Evolutionary conservation across 805 yeast species (phyloP).

Genomic region (Pichia californica): DNA sequence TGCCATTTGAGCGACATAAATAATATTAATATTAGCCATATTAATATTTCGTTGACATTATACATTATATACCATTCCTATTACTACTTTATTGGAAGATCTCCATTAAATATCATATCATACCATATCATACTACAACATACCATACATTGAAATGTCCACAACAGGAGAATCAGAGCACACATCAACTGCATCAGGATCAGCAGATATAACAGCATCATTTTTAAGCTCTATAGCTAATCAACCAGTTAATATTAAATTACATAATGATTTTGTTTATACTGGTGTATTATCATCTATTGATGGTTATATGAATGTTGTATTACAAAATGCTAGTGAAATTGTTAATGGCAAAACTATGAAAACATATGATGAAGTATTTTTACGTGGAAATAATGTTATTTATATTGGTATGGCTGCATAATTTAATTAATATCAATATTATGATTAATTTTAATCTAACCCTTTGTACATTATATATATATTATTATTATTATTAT

Average conservation of each 20-base stretch:
- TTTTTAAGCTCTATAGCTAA: constrained; percentile 79
- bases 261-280: constrained; percentile 83
- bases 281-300: constrained; percentile 64
- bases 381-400: constrained; percentile 84
- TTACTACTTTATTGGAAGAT: too few species aligned
- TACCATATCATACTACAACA: too few species aligned
- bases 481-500: not conserved
- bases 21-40: too few species aligned
- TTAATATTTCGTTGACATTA: too few species aligned
- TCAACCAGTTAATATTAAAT: constrained; percentile 70
- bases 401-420: constrained; percentile 31
- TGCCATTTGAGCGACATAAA: too few species aligned
- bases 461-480: too few species aligned
- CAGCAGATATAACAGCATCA: constrained; percentile 18
- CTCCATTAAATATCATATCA: too few species aligned
- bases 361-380: constrained; percentile 63
- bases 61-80: too few species aligned
- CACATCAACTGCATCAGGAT: too few species aligned
- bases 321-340: constrained; percentile 73
- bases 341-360: constrained; percentile 43
- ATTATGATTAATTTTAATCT: too few species aligned
- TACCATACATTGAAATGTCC: not conserved
- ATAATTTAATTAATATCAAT: too few species aligned
- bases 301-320: constrained; percentile 96
- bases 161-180: not conserved